Evolutionary conservation across 1,139 yeast genomes (phyloP).

Genomic region (Saccharomycopsis hybrid): DNA sequence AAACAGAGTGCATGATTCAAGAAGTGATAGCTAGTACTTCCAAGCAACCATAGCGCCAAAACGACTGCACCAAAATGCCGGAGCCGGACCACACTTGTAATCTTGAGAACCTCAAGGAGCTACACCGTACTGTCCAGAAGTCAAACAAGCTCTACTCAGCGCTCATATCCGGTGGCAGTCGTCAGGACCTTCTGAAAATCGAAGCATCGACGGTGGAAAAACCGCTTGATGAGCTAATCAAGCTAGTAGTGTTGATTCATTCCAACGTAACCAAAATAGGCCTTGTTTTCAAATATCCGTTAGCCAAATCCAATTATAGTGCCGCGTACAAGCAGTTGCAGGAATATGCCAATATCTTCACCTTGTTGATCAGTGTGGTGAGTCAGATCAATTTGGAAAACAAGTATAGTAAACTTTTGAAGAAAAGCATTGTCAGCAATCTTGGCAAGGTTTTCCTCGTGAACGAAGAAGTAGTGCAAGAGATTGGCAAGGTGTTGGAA

Average conservation of each 20-base stretch:
- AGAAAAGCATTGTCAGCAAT: neutral
- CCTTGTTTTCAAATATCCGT: constrained; percentile 16
- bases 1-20: no score
- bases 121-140: no score
- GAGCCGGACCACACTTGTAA: no score
- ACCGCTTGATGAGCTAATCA: constrained; percentile 17
- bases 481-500: no score
- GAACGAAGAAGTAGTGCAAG: constrained; percentile 1
- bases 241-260: constrained; percentile 12
- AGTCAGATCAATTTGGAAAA: constrained; percentile 6
- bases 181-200: constrained; percentile 1
- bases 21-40: no score
- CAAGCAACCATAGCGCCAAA: no score
- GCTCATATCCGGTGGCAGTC: no score
- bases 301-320: neutral
- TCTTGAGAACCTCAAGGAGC: no score
- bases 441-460: constrained; percentile 3
- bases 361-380: constrained; percentile 9
- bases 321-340: constrained; percentile 17
- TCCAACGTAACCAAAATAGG: constrained; percentile 19
- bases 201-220: constrained; percentile 15
- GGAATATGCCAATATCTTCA: constrained; percentile 8
- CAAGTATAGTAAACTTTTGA: constrained; percentile 2
- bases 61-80: no score
- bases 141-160: no score